A percentile compares a stretch with the other conserved stretches of the same genome.
Evolutionary conservation across 1,284 basidiomycete species (phyloP).

Genomic region (Trichosporon faecale): DNA sequence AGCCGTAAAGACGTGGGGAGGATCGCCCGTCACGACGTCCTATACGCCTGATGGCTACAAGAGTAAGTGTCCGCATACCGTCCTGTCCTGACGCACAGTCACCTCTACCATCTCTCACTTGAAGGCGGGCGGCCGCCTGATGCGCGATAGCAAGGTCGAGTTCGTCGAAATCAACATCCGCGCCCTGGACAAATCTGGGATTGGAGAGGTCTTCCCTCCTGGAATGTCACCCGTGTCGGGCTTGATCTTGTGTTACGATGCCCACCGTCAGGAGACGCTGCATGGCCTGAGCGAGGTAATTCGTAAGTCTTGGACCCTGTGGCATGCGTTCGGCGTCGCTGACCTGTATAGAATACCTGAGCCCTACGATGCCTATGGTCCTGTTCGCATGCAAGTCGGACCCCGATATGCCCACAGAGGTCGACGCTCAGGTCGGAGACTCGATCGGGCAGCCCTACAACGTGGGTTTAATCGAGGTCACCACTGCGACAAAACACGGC

Average conservation of each 20-base stretch:
- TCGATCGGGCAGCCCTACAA: slow-evolving; percentile 48
- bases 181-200: slow-evolving; percentile 25
- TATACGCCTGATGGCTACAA: slow-evolving; percentile 24
- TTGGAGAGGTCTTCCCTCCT: slow-evolving; percentile 5
- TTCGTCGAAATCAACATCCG: slow-evolving; percentile 46
- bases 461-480: slow-evolving; percentile 51
- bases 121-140: slow-evolving; percentile 40
- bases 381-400: slow-evolving; percentile 52
- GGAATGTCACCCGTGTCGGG: slow-evolving; percentile 38
- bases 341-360: slow-evolving; percentile 26
- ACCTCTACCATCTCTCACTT: slow-evolving; percentile 38
- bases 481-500: slow-evolving; percentile 38
- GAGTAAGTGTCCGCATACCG: slow-evolving; percentile 19
- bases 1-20: slow-evolving; percentile 45
- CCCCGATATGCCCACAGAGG: slow-evolving; percentile 32
- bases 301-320: slow-evolving; percentile 33
- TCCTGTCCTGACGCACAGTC: slow-evolving; percentile 28
- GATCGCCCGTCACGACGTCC: slow-evolving; percentile 27
- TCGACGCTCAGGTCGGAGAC: slow-evolving; percentile 46
- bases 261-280: slow-evolving; percentile 35
- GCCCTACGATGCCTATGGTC: slow-evolving; percentile 37
- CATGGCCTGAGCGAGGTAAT: slow-evolving; percentile 37
- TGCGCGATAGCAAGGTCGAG: slow-evolving; percentile 37
- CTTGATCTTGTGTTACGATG: slow-evolving; percentile 50
- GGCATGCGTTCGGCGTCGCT: not conserved